Base-by-base conservation (phyloP, 768 basidiomycete genomes). In the Daedaleopsis nitida region DNA sequence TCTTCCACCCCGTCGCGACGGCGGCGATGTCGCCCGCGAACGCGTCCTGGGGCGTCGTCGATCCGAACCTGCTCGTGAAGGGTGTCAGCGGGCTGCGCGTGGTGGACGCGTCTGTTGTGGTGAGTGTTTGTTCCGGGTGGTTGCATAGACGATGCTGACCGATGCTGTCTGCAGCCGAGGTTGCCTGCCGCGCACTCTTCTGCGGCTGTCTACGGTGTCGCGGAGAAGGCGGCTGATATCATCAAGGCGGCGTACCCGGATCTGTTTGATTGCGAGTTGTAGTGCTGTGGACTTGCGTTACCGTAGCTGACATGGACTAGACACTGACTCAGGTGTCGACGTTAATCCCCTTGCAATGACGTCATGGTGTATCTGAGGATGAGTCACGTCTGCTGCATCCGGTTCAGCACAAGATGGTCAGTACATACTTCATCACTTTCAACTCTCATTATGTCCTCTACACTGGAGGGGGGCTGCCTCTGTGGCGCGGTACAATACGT, bases 71-170 rank as follows among this genome's bases (percentile, higher is more conserved):
- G 35, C 47, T 13, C 21, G 67, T 70, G 34, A 68, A 70, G 53
- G 60, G 63, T 12, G 60, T 52, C 2, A 37, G 6, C 12, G 65
- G 67, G 3, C 48, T 70, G 19, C 42, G 69, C 4, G 49, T 70
- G 32, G 67, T 70, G 10, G 69, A 70, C 51, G 67, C 67, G 7
- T 68, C 69, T 11, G 59, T 67, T 32, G 55, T 69, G 44, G 68
- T 69, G 42, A 57, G 68, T 55, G 8, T 39, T 47, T 13, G 11
- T 47, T 8, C 19, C 17, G 17, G n/a, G 27, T 32, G 27, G 27
- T 32, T 8, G 35, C n/a, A 13, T 43, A 9, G 11, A 34, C 3
- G 55, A 5, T 35, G 12, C 23, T 43, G 21, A 11, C 8, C 42
- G 3, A 44, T 50, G 42, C 1, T n/a, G 19, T 35, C 1, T n/a